Evolutionary conservation across 306 rosid species (phyloP), one percentile per base, ranked within the genome.

Genomic region (Lotus japonicus): DNA sequence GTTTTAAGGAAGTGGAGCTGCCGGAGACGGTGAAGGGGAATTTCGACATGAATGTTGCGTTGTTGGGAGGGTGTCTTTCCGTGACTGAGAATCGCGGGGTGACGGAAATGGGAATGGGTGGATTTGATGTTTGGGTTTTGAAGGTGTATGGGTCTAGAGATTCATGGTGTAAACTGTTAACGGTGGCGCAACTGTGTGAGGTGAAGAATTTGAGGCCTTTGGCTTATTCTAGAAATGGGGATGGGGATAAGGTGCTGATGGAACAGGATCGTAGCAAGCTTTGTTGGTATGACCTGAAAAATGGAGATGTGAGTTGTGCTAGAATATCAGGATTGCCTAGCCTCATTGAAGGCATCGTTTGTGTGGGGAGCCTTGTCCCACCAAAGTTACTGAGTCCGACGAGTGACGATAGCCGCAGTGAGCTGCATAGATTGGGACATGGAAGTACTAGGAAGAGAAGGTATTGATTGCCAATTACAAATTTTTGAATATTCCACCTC

Each of bases 111-210:
- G 71, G 45, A 5, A 31, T 0, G 0, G 36, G 36, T 31, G 36
- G 36, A 3, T 56, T 77, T 39, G 92, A 88, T 55, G 84, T 88
- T 58, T 91, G 97, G 98, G 81, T 80, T 21, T 81, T 92, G 86
- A 82, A 26, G 54, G 77, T 66, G 11, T 88, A 88, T 51, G 89
- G 90, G 53, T 76, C 49, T 0, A 2, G 26, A 57, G 84, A 79
- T 2, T 81, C 90, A 0, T 91, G 97, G 97, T 66, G 68, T 17
- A 88, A 73, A 49, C 55, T 91, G 13, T 67, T 84, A 10, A 60
- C 69, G 2, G 52, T 88, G 26, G 21, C 70, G 12, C 69, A 64
- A 6, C 7, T 36, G 4, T 73, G 17, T 26, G 50, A 21, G 6
- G 4, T 56, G 11, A 52, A 66, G 33, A 70, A 35, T 52, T 56